Evolutionary conservation across 768 basidiomycete genomes (phyloP).

Genomic region (Termitomyces bulborhizus): DNA sequence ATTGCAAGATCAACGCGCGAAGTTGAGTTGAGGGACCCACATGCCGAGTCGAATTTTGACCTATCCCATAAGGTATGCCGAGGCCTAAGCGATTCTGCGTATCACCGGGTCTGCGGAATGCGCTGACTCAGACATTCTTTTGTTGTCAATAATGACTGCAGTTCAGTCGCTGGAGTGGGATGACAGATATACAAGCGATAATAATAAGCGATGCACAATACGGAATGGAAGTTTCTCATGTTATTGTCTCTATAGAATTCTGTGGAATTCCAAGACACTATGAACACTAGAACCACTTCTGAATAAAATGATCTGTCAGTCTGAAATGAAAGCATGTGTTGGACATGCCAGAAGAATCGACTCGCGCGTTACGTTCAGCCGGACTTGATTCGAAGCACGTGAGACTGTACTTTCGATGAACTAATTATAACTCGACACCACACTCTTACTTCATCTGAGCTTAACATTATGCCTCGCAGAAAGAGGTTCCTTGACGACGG

Average conservation of each 20-base stretch:
- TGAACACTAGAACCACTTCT: background rate
- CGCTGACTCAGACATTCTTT: background rate
- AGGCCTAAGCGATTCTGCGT: background rate
- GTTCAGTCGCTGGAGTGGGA: too few species aligned
- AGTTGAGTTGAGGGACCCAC: background rate
- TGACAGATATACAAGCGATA: background rate
- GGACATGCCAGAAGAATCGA: too few species aligned
- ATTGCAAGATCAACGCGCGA: background rate
- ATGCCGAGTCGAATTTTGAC: background rate
- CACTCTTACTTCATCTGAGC: background rate
- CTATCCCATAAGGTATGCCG: conserved; percentile 4
- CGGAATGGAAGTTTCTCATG: background rate
- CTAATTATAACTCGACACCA: conserved; percentile 1
- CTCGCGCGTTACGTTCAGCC: too few species aligned
- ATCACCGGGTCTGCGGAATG: background rate
- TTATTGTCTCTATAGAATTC: background rate
- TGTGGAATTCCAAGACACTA: background rate
- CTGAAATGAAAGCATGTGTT: background rate
- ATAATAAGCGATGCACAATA: background rate
- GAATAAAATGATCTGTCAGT: background rate
- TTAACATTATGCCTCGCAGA: conserved; percentile 56
- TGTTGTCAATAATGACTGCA: background rate
- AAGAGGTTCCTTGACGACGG: conserved; percentile 68
- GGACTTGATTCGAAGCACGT: background rate
- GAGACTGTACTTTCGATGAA: background rate